These are phyloP conservation scores for Xylaria scruposa DNA, from an alignment of 495 filamentous ascomycete species.

Conservation along the genomic window DNA sequence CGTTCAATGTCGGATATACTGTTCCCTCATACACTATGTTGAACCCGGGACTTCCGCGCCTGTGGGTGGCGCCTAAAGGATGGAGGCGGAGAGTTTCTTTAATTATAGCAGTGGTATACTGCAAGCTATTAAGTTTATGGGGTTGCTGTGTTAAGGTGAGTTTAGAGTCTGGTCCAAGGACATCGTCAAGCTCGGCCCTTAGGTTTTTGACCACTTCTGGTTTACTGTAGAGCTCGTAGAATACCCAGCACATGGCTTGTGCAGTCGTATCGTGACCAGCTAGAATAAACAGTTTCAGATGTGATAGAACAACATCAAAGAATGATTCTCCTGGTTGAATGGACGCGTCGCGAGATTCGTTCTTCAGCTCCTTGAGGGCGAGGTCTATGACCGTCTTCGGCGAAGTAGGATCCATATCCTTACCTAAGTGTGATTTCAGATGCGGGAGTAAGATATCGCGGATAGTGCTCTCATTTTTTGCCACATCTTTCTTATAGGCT, in stretches of 20 bases:
- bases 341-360: neutral
- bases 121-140: conserved; percentile 38
- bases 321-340: conserved; percentile 3
- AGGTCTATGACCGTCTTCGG: conserved; percentile 26
- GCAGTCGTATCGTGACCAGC: conserved; percentile 50
- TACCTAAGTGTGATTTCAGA: neutral
- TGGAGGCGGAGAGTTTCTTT: conserved; percentile 54
- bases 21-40: conserved; percentile 29
- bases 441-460: conserved; percentile 25
- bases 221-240: conserved; percentile 47
- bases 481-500: neutral
- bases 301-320: conserved; percentile 21
- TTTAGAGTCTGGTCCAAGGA: conserved; percentile 31
- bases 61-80: conserved; percentile 39
- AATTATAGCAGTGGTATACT: conserved; percentile 53
- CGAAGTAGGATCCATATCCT: neutral
- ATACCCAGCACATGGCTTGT: conserved; percentile 36
- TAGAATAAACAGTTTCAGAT: conserved; percentile 43
- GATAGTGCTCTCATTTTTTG: neutral
- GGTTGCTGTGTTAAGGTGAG: conserved; percentile 28
- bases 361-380: conserved; percentile 12
- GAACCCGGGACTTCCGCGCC: conserved; percentile 36
- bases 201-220: conserved; percentile 42
- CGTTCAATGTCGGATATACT: conserved; percentile 29
- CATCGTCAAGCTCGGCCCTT: conserved; percentile 49